Evolutionary conservation across 2,329 filamentous ascomycete species (phyloP), one percentile per base, ranked within the genome.

Genomic region (Arthrobotrys iridis): DNA sequence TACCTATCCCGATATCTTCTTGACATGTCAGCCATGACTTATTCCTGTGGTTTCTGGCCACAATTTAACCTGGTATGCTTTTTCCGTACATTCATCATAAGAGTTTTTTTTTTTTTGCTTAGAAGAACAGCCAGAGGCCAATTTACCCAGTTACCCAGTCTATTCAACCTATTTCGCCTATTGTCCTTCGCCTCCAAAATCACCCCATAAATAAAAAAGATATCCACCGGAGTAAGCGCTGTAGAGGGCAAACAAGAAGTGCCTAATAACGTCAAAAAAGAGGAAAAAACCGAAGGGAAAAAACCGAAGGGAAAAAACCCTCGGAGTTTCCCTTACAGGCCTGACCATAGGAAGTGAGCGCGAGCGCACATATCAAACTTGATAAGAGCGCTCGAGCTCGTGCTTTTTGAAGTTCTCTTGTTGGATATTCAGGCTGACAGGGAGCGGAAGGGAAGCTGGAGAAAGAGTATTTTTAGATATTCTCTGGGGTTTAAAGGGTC

Each of bases 151-250:
- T 33, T 43, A 65, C 7, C 62, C 62, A 65, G 45, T 43, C 13
- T 48, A 71, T 71, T 71, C 66, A 71, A 71, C 66, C 66, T 62
- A 64, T 63, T 62, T 63, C 66, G 66, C 66, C 66, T 71, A 71
- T 71, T 55, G n/a, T 63, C 58, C 37, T 37, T 64, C 66, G 58
- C 66, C 66, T 71, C 66, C 57, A 46, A 43, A 60, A 50, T n/a
- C 24, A 50, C 18, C 50, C 13, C 18, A 37, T 55, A 37, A 10
- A n/a, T n/a, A 37, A 55, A 28, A 37, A 55, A 28, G 33, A n/a
- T 48, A 13, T 11, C 11, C 28, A 26, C 33, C 46, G 46, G 46
- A 52, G 50, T 28, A 55, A 35, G 15, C 50, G 50, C 48, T 37
- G 48, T 30, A 55, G 28, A 55, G 37, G 30, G 30, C 50, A 55